Evolutionary conservation across 805 yeast species (phyloP).

Genomic region (Wickerhamomyces alni): DNA sequence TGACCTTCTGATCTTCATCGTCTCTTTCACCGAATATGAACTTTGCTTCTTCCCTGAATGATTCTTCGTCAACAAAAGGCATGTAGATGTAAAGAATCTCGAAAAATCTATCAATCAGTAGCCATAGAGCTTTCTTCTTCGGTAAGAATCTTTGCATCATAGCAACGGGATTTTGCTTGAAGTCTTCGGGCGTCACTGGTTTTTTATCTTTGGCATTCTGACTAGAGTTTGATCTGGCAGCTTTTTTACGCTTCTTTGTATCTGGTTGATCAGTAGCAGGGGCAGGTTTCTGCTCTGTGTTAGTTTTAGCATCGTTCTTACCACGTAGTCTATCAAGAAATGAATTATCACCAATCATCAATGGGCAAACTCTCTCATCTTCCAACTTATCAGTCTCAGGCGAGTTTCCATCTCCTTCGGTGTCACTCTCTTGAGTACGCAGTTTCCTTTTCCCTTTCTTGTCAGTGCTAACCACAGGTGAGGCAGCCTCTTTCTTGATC

Average conservation of each 20-base stretch:
- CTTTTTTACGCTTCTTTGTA: constrained; percentile 4
- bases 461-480: too few species aligned
- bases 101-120: constrained; percentile 53
- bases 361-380: constrained; percentile 34
- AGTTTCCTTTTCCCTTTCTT: not conserved
- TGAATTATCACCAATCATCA: constrained; percentile 38
- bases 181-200: constrained; percentile 14
- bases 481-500: constrained; percentile 2
- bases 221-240: constrained; percentile 12
- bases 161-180: constrained; percentile 22
- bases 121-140: constrained; percentile 46
- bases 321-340: constrained; percentile 8
- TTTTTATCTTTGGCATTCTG: constrained; percentile 5
- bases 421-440: not conserved
- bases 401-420: constrained; percentile 3
- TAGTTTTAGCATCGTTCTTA: not conserved
- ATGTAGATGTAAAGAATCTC: constrained; percentile 53
- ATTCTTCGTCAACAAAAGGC: constrained; percentile 60
- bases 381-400: constrained; percentile 16
- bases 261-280: not conserved
- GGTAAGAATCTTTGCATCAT: constrained; percentile 45
- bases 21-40: constrained; percentile 38
- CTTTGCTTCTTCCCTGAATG: constrained; percentile 37
- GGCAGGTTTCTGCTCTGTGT: not conserved
- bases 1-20: constrained; percentile 24